Percentiles rank a stretch among this genome's conserved stretches.
These are phyloP conservation scores for Coemansia sp. DNA, from an alignment of 192 early-diverging fungal genomes.

Conservation along the genomic window DNA sequence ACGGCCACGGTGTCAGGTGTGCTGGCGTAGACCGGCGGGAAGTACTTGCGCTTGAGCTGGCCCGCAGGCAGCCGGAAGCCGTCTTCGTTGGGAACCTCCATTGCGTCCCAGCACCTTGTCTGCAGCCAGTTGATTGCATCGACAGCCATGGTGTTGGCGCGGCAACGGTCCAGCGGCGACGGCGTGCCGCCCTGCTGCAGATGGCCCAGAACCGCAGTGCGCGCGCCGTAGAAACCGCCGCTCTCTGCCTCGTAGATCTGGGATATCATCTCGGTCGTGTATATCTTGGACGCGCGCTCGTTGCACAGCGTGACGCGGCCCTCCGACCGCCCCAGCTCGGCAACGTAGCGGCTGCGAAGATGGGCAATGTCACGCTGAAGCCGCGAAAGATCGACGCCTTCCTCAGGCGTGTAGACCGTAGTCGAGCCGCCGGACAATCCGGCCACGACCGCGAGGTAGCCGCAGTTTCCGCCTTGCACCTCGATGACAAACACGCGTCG, in stretches of 20 bases:
- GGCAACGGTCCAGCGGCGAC: conserved; percentile 90
- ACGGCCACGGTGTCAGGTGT: conserved; percentile 63
- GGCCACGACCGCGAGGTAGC: conserved; percentile 84
- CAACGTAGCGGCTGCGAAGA: conserved; percentile 69
- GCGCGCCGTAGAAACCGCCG: conserved; percentile 82
- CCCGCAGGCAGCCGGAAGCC: conserved; percentile 29
- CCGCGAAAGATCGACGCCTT: conserved; percentile 71
- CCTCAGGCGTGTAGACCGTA: conserved; percentile 91
- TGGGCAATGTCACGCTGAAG: conserved; percentile 86
- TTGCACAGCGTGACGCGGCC: conserved; percentile 86
- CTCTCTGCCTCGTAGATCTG: conserved; percentile 86
- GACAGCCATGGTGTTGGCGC: conserved; percentile 84
- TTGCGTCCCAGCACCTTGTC: conserved; percentile 55
- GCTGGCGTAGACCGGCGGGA: conserved; percentile 61
- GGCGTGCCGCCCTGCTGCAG: conserved; percentile 94
- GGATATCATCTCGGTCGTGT: conserved; percentile 86
- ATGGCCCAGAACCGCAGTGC: conserved; percentile 89
- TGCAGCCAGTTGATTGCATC: conserved; percentile 83
- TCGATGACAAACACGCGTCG: conserved; percentile 96
- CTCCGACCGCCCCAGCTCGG: conserved; percentile 73
- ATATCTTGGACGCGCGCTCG: conserved; percentile 72
- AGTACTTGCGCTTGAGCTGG: conserved; percentile 49
- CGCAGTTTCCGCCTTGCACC: conserved; percentile 93
- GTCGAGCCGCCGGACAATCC: conserved; percentile 85
- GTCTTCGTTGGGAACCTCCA: conserved; percentile 43